Conservation (phyloP, 129 eudicot species). For the Pittosporum tobira region DNA sequence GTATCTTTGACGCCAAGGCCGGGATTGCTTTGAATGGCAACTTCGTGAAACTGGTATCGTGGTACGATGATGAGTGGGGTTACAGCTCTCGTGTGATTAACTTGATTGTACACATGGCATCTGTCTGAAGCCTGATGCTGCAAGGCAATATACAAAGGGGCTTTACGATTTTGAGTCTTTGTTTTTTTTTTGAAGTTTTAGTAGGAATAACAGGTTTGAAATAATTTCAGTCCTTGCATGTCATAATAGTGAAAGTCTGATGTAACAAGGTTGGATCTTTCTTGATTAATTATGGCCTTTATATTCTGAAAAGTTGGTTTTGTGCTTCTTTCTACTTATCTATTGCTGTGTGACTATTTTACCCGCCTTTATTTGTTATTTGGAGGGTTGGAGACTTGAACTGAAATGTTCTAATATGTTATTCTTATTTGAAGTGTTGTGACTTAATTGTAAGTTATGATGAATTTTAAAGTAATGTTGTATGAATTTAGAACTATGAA, state of each 20-base stretch:
- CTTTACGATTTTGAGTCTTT: background rate
- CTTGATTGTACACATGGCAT: slow-evolving; percentile 74
- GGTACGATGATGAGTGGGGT: slow-evolving; percentile 93
- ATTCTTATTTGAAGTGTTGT: no score
- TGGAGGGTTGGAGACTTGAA: no score
- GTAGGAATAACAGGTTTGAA: slow-evolving; percentile 26
- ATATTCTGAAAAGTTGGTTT: no score
- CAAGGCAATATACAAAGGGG: slow-evolving; percentile 4
- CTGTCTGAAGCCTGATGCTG: slow-evolving; percentile 32
- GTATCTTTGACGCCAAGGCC: slow-evolving; percentile 92
- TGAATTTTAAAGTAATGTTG: no score
- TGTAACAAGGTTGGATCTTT: background rate
- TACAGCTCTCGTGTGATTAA: slow-evolving; percentile 82
- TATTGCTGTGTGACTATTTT: no score
- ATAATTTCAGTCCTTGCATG: slow-evolving; percentile 28
- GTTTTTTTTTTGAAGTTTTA: slow-evolving; percentile 9
- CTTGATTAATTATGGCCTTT: background rate
- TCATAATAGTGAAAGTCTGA: background rate
- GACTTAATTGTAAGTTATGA: no score
- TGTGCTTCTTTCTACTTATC: no score
- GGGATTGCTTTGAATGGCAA: slow-evolving; percentile 79
- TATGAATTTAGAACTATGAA: no score
- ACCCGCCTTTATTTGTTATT: no score
- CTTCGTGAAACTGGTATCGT: slow-evolving; percentile 74
- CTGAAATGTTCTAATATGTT: no score